Conservation (phyloP, 1,284 basidiomycete species). For the Mycosarcoma mackinlayi region DNA sequence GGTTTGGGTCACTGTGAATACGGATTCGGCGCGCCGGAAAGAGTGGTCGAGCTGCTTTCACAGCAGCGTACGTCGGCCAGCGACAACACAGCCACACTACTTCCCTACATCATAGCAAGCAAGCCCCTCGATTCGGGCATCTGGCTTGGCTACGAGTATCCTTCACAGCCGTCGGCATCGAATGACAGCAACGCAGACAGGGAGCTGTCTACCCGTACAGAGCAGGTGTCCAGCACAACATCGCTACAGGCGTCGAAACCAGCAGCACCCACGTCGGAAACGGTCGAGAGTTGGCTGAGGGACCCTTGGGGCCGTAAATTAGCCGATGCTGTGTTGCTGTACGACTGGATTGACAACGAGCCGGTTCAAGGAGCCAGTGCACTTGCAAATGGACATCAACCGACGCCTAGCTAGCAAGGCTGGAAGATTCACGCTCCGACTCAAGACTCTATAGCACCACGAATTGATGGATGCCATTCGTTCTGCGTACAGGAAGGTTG, state of each 20-base stretch:
- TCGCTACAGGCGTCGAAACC: background rate
- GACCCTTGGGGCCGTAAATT: constrained; percentile 40
- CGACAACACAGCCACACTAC: background rate
- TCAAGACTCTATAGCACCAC: background rate
- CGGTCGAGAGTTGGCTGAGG: constrained; percentile 24
- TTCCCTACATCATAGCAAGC: constrained; percentile 48
- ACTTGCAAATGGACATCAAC: constrained; percentile 4
- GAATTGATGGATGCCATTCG: background rate
- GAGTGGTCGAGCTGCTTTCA: constrained; percentile 30
- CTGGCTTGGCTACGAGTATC: constrained; percentile 45
- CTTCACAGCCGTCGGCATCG: background rate
- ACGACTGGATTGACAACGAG: constrained; percentile 55
- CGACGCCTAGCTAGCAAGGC: background rate
- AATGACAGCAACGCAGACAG: background rate
- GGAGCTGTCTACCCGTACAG: background rate
- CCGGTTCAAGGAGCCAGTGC: constrained; percentile 6
- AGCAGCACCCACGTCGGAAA: background rate
- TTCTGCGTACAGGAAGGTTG: background rate
- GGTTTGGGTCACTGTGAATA: constrained; percentile 58
- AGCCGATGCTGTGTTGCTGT: constrained; percentile 49
- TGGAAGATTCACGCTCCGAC: background rate
- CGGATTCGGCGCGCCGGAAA: constrained; percentile 54
- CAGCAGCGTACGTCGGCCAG: background rate
- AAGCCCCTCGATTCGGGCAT: constrained; percentile 51
- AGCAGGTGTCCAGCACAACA: no score